A percentile compares a stretch with the other conserved stretches of the same genome.
These are phyloP conservation scores for Dendrocalamus sinicus DNA, from an alignment of 176 grass and related monocot genomes.

Conservation along the genomic window DNA sequence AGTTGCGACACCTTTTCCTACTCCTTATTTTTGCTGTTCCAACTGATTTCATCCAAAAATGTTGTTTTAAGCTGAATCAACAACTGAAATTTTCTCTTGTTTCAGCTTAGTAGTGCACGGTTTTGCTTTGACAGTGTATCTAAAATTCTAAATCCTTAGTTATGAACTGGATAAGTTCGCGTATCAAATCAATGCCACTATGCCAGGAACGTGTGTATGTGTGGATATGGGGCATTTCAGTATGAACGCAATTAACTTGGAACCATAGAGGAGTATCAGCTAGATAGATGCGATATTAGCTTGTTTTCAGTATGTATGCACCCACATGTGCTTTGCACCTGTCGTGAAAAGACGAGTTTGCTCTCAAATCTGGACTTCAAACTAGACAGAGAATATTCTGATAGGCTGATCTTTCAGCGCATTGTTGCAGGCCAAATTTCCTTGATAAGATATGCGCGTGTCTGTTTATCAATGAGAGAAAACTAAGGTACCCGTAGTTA, in stretches of 20 bases:
- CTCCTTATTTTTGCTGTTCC: not conserved
- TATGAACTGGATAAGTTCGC: not conserved
- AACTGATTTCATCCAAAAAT: not conserved
- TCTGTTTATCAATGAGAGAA: not conserved
- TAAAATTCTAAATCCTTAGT: not conserved
- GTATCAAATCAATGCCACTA: not conserved
- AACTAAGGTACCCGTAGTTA: slow-evolving; percentile 11
- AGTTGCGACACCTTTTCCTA: not conserved
- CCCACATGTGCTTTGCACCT: not conserved
- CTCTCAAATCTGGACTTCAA: slow-evolving; percentile 31
- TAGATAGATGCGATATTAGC: not conserved
- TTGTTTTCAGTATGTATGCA: not conserved
- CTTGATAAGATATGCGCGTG: not conserved
- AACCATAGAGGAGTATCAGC: not conserved
- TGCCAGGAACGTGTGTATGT: not conserved
- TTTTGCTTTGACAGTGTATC: not conserved
- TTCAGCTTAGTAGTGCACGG: not conserved
- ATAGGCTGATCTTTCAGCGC: slow-evolving; percentile 36
- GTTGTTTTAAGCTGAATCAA: not conserved
- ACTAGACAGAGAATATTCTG: slow-evolving; percentile 30
- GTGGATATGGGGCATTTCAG: not conserved
- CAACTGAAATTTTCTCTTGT: not conserved
- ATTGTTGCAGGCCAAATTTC: not conserved
- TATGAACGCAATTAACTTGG: not conserved
- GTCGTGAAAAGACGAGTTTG: slow-evolving; percentile 25